Percentiles rank a stretch among this genome's conserved stretches.
Evolutionary conservation across 2,329 filamentous ascomycete species (phyloP).

Genomic region (Aspergillus arachidicola): DNA sequence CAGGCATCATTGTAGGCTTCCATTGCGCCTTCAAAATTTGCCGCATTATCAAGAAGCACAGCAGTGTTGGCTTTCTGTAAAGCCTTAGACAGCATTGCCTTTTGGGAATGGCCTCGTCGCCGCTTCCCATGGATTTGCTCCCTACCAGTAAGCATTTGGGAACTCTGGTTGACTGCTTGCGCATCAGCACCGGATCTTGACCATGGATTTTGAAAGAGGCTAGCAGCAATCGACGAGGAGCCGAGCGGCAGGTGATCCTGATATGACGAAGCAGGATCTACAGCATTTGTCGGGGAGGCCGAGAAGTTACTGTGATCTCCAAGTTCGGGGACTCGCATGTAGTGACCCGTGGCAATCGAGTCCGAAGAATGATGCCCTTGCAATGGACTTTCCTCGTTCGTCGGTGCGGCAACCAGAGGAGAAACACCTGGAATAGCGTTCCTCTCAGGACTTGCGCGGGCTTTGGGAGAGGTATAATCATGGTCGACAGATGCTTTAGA

Average conservation of each 20-base stretch:
- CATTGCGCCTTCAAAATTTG: slow-evolving; percentile 89
- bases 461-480: slow-evolving; percentile 20
- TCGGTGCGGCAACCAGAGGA: slow-evolving; percentile 8
- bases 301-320: slow-evolving; percentile 5
- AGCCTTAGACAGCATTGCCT: slow-evolving; percentile 94
- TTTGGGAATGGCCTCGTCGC: slow-evolving; percentile 69
- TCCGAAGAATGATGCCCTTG: slow-evolving; percentile 8
- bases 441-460: slow-evolving; percentile 16
- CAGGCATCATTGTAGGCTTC: slow-evolving; percentile 92
- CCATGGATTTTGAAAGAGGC: slow-evolving; percentile 19
- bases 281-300: slow-evolving; percentile 3
- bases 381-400: neutral
- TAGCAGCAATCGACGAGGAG: slow-evolving; percentile 3
- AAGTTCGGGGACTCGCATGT: slow-evolving; percentile 1
- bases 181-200: slow-evolving; percentile 2
- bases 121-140: slow-evolving; percentile 34
- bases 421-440: slow-evolving; percentile 6
- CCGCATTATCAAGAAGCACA: slow-evolving; percentile 92
- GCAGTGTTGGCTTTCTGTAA: slow-evolving; percentile 95
- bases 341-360: slow-evolving; percentile 1
- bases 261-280: slow-evolving; percentile 9
- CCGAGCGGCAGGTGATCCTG: slow-evolving; percentile 24
- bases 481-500: slow-evolving; percentile 28
- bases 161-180: slow-evolving; percentile 16
- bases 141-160: slow-evolving; percentile 26